Conservation (phyloP, 2,329 filamentous ascomycete genomes). For the Drechslerella coelobrocha region DNA sequence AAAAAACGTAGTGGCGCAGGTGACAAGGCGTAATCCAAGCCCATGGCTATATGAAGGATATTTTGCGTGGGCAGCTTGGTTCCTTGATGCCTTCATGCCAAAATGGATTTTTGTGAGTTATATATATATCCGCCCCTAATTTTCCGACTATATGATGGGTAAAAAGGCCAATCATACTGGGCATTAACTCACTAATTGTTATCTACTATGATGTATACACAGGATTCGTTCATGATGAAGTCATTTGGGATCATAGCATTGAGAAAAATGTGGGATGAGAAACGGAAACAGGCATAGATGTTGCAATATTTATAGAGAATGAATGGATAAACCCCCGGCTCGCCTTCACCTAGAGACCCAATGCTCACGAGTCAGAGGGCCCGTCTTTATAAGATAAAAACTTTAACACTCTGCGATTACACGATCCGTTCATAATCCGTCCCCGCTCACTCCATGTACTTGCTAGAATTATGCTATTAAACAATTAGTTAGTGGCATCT, state of each 20-base stretch:
- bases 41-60: slow-evolving; percentile 53
- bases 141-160: neutral
- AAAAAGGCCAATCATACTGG: no score
- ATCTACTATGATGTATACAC: slow-evolving; percentile 1
- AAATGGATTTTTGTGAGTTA: slow-evolving; percentile 53
- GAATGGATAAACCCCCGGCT: neutral
- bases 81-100: slow-evolving; percentile 53
- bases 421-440: no score
- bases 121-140: neutral
- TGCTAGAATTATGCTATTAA: no score
- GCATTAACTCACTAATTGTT: neutral
- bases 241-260: slow-evolving; percentile 42
- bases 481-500: neutral
- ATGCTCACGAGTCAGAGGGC: no score
- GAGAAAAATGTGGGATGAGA: slow-evolving; percentile 44
- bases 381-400: no score
- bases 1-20: slow-evolving; percentile 51
- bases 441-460: no score
- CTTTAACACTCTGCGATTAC: no score
- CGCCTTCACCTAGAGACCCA: no score
- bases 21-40: slow-evolving; percentile 44
- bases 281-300: slow-evolving; percentile 30
- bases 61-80: slow-evolving; percentile 50
- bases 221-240: slow-evolving; percentile 50
- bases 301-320: no score